Evolutionary conservation across 768 basidiomycete genomes (phyloP).

Genomic region (Mycena leptocephala): DNA sequence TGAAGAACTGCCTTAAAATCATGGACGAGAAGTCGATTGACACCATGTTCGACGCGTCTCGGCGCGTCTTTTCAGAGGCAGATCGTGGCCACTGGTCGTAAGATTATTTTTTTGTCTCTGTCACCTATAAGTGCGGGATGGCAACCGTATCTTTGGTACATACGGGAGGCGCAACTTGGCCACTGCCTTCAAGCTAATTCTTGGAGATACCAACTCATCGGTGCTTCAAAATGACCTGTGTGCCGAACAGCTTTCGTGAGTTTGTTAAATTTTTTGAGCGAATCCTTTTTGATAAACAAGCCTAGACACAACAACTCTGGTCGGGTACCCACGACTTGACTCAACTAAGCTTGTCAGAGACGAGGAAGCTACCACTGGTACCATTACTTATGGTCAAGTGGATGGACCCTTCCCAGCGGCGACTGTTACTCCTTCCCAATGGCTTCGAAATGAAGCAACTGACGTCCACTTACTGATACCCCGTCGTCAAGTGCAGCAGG

Average conservation of each 20-base stretch:
- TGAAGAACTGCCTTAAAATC: not conserved
- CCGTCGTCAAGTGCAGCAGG: not conserved
- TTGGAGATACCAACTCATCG: not conserved
- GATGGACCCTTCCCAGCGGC: not conserved
- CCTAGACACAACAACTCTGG: not conserved
- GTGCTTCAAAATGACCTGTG: constrained; percentile 5
- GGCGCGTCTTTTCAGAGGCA: not conserved
- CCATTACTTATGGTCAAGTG: not conserved
- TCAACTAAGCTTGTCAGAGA: not conserved
- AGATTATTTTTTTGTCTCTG: not conserved
- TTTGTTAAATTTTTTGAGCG: not conserved
- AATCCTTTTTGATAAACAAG: not conserved
- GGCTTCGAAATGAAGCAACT: not conserved
- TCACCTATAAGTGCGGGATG: constrained; percentile 5
- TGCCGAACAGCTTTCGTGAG: not conserved
- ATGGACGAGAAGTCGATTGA: not conserved
- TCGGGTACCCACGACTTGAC: not conserved
- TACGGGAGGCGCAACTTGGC: not conserved
- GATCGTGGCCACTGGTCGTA: not conserved
- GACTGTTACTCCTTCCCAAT: not conserved
- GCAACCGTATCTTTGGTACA: not conserved
- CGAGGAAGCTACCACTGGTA: not conserved
- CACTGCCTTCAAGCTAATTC: not conserved
- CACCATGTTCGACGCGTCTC: not conserved
- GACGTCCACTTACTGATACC: not conserved